phyloP scores from a whole-genome alignment of 129 eudicot species.

The Pulicaria dysenterica region DNA sequence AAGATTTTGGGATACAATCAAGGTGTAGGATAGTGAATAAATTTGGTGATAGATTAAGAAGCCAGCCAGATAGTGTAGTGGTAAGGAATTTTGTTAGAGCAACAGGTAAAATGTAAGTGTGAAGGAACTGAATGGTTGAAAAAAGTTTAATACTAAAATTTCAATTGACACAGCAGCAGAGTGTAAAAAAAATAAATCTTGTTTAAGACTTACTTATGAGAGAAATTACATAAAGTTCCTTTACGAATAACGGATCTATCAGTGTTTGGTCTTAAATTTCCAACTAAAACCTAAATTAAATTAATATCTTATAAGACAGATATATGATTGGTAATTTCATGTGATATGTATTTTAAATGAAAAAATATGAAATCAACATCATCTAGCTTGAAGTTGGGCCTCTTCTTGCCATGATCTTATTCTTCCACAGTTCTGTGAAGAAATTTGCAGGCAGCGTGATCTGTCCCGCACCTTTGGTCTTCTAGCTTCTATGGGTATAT shows the following conservation, averaged over 20 bases:
- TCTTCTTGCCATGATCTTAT: too few species aligned
- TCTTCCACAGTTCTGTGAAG: too few species aligned
- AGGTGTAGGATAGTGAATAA: background rate
- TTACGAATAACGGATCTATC: background rate
- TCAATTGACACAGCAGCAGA: background rate
- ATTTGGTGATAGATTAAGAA: background rate
- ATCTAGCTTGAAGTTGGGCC: too few species aligned
- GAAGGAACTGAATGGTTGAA: background rate
- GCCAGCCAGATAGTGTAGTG: too few species aligned
- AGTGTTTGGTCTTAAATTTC: background rate
- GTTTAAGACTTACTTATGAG: too few species aligned
- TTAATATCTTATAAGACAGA: background rate
- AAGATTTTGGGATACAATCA: background rate
- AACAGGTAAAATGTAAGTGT: background rate
- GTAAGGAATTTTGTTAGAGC: too few species aligned
- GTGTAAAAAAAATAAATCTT: background rate
- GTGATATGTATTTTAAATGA: background rate
- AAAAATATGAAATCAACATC: background rate
- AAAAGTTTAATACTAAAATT: background rate
- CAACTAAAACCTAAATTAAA: background rate
- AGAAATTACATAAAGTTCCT: too few species aligned
- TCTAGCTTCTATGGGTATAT: too few species aligned
- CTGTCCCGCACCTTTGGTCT: too few species aligned
- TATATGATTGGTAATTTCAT: background rate
- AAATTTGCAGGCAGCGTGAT: too few species aligned